phyloP scores from a whole-genome alignment of 2,329 filamentous ascomycete species.

The Shiraia sp. region DNA sequence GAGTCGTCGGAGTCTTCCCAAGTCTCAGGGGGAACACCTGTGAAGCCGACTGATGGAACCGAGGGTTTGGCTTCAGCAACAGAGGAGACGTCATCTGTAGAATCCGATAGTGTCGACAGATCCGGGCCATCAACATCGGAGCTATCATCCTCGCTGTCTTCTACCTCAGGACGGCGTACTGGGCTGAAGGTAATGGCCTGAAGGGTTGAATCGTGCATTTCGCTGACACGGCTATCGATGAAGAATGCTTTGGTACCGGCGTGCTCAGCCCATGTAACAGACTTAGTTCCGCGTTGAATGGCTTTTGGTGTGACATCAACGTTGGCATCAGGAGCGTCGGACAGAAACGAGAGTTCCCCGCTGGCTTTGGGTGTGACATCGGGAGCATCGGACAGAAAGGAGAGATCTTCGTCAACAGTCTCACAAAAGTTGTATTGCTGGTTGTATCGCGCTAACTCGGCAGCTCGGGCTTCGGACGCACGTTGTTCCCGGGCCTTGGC shows the following conservation, averaged over 20 bases:
- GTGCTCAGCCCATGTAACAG: conserved; percentile 17
- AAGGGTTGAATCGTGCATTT: conserved; percentile 28
- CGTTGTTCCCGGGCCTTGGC: conserved; percentile 12
- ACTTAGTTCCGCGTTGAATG: conserved; percentile 4
- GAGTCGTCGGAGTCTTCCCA: conserved; percentile 10
- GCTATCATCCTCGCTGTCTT: conserved; percentile 4
- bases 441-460: conserved; percentile 5
- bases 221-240: conserved; percentile 21
- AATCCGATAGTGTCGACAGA: neutral
- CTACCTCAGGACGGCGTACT: neutral
- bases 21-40: conserved; percentile 13
- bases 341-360: conserved; percentile 19
- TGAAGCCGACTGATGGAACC: conserved; percentile 7
- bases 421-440: conserved; percentile 3
- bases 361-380: neutral
- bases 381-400: conserved; percentile 18
- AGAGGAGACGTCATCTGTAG: neutral
- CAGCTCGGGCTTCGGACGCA: conserved; percentile 9
- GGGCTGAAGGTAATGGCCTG: conserved; percentile 20
- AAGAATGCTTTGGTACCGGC: conserved; percentile 20
- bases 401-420: conserved; percentile 15
- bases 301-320: neutral
- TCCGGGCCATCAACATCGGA: conserved; percentile 10
- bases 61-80: neutral
- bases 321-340: conserved; percentile 12